These are phyloP conservation scores for Rhizopus delemar DNA, from an alignment of 371 early-diverging fungal species.

Conservation along the genomic window DNA sequence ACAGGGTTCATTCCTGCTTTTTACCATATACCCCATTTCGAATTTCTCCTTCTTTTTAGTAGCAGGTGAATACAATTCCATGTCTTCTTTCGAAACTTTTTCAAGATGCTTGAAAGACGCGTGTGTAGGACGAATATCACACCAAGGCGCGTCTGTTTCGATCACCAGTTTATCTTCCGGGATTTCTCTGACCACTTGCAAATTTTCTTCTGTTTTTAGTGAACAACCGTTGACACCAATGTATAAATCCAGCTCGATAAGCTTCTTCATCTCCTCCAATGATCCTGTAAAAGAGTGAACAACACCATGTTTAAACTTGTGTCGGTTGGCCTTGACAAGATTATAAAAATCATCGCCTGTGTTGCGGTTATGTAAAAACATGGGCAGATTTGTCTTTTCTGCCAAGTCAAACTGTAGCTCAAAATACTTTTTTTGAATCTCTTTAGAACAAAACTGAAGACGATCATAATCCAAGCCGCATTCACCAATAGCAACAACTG, in stretches of 20 bases:
- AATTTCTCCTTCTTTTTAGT: constrained; percentile 77
- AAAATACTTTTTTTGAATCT: constrained; percentile 78
- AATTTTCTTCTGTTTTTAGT: constrained; percentile 84
- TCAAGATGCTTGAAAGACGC: constrained; percentile 69
- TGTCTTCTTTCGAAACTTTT: constrained; percentile 33
- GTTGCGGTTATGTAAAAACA: constrained; percentile 90
- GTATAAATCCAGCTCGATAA: constrained; percentile 79
- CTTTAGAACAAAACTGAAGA: constrained; percentile 78
- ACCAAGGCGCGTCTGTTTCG: constrained; percentile 97
- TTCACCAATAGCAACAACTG: constrained; percentile 89
- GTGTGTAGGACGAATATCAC: constrained; percentile 91
- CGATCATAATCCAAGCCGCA: constrained; percentile 94
- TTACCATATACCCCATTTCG: constrained; percentile 72
- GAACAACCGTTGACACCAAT: constrained; percentile 98
- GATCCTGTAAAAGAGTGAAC: constrained; percentile 95
- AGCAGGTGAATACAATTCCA: constrained; percentile 42
- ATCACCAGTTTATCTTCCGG: constrained; percentile 86
- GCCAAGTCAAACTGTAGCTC: constrained; percentile 83
- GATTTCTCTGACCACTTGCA: constrained; percentile 77
- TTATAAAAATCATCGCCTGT: constrained; percentile 63
- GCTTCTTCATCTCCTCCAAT: constrained; percentile 71
- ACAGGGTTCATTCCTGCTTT: constrained; percentile 87
- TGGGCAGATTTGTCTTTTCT: constrained; percentile 69
- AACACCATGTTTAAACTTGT: constrained; percentile 76
- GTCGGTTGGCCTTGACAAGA: constrained; percentile 65